A percentile compares a stretch with the other conserved stretches of the same genome.
phyloP scores from a whole-genome alignment of 2,329 filamentous ascomycete genomes.

The Tolypocladium sp. region DNA sequence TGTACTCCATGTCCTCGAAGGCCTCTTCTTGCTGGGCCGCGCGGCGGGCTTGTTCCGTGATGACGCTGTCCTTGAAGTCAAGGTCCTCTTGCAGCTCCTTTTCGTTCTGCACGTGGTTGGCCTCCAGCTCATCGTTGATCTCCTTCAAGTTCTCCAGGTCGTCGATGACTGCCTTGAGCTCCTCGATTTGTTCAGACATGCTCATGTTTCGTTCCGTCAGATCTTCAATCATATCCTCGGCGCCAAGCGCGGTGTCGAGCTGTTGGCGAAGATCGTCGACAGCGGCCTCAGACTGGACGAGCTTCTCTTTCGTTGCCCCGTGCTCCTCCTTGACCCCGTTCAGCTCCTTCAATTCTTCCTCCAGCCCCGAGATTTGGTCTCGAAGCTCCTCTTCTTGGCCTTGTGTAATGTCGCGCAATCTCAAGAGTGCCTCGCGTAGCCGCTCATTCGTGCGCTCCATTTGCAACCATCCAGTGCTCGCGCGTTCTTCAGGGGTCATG shows the following conservation, averaged over 20 bases:
- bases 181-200: slow-evolving; percentile 73
- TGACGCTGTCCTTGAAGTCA: slow-evolving; percentile 75
- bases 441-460: slow-evolving; percentile 87
- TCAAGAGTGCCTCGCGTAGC: slow-evolving; percentile 73
- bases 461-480: slow-evolving; percentile 80
- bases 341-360: slow-evolving; percentile 64
- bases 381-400: slow-evolving; percentile 75
- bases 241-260: slow-evolving; percentile 77
- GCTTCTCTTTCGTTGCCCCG: slow-evolving; percentile 60
- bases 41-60: slow-evolving; percentile 71
- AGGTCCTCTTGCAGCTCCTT: slow-evolving; percentile 92
- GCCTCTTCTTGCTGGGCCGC: slow-evolving; percentile 67
- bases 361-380: slow-evolving; percentile 63
- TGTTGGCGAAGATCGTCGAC: slow-evolving; percentile 85
- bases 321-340: slow-evolving; percentile 59
- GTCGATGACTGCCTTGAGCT: slow-evolving; percentile 72
- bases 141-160: slow-evolving; percentile 87
- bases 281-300: slow-evolving; percentile 62
- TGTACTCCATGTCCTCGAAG: slow-evolving; percentile 84
- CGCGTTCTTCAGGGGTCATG: slow-evolving; percentile 80
- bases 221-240: slow-evolving; percentile 91
- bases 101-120: slow-evolving; percentile 86
- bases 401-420: slow-evolving; percentile 78
- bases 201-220: slow-evolving; percentile 80
- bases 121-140: slow-evolving; percentile 87